These are phyloP conservation scores for Herpetomonas tarakana DNA, from an alignment of 208 protist species.

Conservation along the genomic window DNA sequence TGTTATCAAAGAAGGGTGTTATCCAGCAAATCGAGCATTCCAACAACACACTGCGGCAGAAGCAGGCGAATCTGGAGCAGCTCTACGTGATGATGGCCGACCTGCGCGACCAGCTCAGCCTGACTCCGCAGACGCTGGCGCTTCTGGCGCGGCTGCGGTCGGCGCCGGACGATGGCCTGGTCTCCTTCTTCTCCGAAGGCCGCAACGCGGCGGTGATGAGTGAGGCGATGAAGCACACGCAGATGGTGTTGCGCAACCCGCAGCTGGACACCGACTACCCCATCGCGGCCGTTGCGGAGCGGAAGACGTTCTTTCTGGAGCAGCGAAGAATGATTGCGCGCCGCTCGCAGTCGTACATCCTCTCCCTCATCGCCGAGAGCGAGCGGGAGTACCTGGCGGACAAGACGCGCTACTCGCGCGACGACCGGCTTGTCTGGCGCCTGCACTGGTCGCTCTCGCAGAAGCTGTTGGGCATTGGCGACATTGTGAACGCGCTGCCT, in stretches of 20 bases:
- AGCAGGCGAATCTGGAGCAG: constrained; percentile 69
- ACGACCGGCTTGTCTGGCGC: constrained; percentile 63
- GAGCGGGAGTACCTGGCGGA: constrained; percentile 62
- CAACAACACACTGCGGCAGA: constrained; percentile 79
- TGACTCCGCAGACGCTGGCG: constrained; percentile 35
- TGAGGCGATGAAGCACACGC: constrained; percentile 69
- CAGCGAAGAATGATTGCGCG: constrained; percentile 74
- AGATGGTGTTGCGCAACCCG: constrained; percentile 59
- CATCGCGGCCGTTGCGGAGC: constrained; percentile 76
- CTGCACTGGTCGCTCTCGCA: constrained; percentile 56
- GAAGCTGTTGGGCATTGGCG: constrained; percentile 51
- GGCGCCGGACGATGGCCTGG: constrained; percentile 32
- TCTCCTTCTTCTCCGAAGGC: constrained; percentile 62
- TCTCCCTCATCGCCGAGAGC: constrained; percentile 44
- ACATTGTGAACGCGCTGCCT: constrained; percentile 61
- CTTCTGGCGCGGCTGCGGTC: constrained; percentile 47
- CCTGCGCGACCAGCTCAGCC: constrained; percentile 62
- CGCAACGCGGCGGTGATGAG: constrained; percentile 62
- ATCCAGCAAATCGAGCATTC: constrained; percentile 83
- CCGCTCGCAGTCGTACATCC: constrained; percentile 58
- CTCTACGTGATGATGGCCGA: constrained; percentile 64
- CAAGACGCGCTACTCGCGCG: constrained; percentile 48
- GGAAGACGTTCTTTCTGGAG: constrained; percentile 67
- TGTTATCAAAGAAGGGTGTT: constrained; percentile 72
- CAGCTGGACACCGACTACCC: constrained; percentile 70